These are phyloP conservation scores for Ceratocystis alfenasii DNA, from an alignment of 2,329 filamentous ascomycete genomes.

Conservation along the genomic window DNA sequence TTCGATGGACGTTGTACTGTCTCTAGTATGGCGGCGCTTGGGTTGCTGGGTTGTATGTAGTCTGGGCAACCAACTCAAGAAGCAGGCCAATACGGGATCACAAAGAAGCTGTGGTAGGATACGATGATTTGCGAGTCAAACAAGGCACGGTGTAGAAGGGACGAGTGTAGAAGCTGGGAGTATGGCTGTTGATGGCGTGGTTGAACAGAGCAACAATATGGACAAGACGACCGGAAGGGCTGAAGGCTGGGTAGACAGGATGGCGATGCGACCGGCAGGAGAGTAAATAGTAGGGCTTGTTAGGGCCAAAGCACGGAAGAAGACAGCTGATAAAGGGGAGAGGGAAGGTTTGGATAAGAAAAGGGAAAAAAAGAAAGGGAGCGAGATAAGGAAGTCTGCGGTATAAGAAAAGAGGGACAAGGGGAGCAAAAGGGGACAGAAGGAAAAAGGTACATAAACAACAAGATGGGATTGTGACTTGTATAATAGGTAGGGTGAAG, in stretches of 20 bases:
- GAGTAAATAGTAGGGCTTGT: background rate
- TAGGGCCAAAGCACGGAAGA: background rate
- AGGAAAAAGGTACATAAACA: background rate
- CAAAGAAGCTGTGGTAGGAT: background rate
- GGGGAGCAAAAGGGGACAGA: background rate
- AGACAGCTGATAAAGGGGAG: slow-evolving; percentile 1
- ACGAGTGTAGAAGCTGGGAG: background rate
- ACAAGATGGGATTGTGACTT: background rate
- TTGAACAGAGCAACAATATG: background rate
- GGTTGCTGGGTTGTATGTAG: background rate
- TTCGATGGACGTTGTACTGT: slow-evolving; percentile 1
- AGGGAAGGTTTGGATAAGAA: background rate
- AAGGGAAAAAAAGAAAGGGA: slow-evolving; percentile 4
- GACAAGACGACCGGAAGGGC: background rate
- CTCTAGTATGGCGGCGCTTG: background rate
- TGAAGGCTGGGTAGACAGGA: background rate
- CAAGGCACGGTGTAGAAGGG: background rate
- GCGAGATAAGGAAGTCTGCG: background rate
- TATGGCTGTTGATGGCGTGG: background rate
- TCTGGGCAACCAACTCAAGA: background rate
- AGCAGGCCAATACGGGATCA: background rate
- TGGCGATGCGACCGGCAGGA: background rate
- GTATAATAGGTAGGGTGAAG: background rate
- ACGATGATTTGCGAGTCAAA: background rate
- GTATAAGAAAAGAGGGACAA: slow-evolving; percentile 1